Evolutionary conservation across 257 asterid species (phyloP), one percentile per base, ranked within the genome.

Genomic region (Eustoma russellianum): DNA sequence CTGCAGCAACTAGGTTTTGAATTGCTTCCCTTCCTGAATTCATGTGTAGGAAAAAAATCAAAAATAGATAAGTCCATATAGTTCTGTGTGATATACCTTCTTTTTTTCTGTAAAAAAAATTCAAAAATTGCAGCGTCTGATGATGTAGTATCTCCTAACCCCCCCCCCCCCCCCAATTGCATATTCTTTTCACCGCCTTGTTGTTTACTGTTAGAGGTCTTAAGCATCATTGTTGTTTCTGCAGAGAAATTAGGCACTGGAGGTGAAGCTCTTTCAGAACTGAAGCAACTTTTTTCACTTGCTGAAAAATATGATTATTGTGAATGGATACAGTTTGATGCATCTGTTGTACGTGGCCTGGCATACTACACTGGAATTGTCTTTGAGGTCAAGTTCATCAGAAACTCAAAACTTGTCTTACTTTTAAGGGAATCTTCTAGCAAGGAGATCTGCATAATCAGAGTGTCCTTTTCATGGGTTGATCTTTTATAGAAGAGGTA

Each of bases 261-360:
- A 41, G 83, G 83, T 53, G 96, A 91, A 71, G 97, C 90, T 50
- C 74, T 92, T 51, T 56, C 80, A 53, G 97, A 92, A 60, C 72
- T 88, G 70, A 88, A 83, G 78, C 69, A 76, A 65, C 79, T 92
- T 55, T 92, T 92, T 72, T 73, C 86, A 50, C 94, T 85, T 58
- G 90, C 92, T 70, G 95, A 88, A 61, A 77, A 83, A 61, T 88
- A 81, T 60, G 94, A 94, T 33, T 87, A 77, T 70, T 77, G 88
- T 33, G 97, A 88, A 46, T 92, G 98, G 98, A 85, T 92, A 79
- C 95, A 88, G 60, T 88, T 91, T 80, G 98, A 92, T 81, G 97
- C 98, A 53, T 88, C 98, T 33, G 59, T 88, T 66, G 97, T 91
- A 17, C 95, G 97, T 55, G 98, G 97, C 48, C 65, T 92, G 72